Evolutionary conservation across 805 yeast species (phyloP).

Genomic region (Saccharomycopsis guyanensis): DNA sequence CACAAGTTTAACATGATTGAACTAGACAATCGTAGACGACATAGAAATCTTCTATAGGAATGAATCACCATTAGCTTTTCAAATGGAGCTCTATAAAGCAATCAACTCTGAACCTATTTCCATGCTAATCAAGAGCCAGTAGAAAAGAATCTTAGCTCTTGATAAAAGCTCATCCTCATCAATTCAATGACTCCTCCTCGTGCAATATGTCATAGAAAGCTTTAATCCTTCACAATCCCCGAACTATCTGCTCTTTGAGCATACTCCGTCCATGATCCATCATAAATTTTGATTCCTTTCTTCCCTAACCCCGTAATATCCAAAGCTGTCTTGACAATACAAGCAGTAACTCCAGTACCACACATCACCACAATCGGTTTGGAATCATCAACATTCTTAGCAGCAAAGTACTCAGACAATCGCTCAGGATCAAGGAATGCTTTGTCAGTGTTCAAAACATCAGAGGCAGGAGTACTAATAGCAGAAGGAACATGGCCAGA

Average conservation of each 20-base stretch:
- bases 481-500: constrained; percentile 90
- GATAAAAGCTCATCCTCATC: no score
- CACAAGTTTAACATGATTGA: no score
- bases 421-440: constrained; percentile 42
- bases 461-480: constrained; percentile 64
- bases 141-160: no score
- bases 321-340: constrained; percentile 71
- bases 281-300: constrained; percentile 53
- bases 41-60: no score
- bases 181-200: no score
- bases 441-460: constrained; percentile 45
- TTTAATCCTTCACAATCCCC: not conserved
- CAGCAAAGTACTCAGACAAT: constrained; percentile 38
- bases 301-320: constrained; percentile 42
- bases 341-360: constrained; percentile 96
- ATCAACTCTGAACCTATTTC: no score
- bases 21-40: no score
- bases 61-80: no score
- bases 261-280: constrained; percentile 91
- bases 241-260: constrained; percentile 53
- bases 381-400: constrained; percentile 31
- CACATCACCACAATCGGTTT: constrained; percentile 83
- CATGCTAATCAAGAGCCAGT: no score
- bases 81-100: no score
- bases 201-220: no score